Percentiles rank a stretch among this genome's conserved stretches.
Conservation (phyloP, 163 green algal genomes). For the Chloromonas sp. region DNA sequence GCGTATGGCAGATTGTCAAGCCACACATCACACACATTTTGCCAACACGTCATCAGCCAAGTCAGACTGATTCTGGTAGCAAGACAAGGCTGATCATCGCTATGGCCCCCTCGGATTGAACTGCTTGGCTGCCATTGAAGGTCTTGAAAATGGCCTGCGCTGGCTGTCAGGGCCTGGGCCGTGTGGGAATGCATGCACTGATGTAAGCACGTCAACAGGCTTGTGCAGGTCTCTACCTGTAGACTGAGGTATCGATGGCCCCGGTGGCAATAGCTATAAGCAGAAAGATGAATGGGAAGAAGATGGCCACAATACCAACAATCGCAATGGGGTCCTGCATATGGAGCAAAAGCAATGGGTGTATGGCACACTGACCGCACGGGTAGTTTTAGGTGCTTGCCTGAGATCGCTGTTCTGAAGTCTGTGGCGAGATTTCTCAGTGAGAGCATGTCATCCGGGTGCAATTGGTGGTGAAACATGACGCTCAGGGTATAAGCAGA, state of each 20-base stretch:
- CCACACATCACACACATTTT: too few species aligned
- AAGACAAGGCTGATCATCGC: too few species aligned
- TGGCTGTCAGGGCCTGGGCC: too few species aligned
- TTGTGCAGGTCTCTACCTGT: conserved; percentile 17
- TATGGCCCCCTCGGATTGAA: too few species aligned
- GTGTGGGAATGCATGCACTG: too few species aligned
- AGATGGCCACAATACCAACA: conserved; percentile 67
- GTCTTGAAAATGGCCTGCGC: too few species aligned
- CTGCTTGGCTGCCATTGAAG: too few species aligned
- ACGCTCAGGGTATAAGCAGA: not conserved
- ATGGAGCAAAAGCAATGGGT: not conserved
- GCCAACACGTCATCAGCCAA: too few species aligned
- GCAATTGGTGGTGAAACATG: not conserved
- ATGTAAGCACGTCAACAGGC: too few species aligned
- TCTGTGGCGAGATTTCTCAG: not conserved
- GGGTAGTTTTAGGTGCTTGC: too few species aligned
- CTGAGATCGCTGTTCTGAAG: not conserved
- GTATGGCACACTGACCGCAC: not conserved
- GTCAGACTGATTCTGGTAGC: too few species aligned
- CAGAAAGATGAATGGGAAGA: conserved; percentile 74
- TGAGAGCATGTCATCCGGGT: not conserved
- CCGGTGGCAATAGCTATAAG: conserved; percentile 49
- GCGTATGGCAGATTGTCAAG: too few species aligned
- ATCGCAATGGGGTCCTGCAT: conserved; percentile 68
- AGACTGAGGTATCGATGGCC: conserved; percentile 50